A percentile compares a stretch with the other conserved stretches of the same genome.
Conservation (phyloP, 208 protist species). For the Trypanosoma mega region DNA sequence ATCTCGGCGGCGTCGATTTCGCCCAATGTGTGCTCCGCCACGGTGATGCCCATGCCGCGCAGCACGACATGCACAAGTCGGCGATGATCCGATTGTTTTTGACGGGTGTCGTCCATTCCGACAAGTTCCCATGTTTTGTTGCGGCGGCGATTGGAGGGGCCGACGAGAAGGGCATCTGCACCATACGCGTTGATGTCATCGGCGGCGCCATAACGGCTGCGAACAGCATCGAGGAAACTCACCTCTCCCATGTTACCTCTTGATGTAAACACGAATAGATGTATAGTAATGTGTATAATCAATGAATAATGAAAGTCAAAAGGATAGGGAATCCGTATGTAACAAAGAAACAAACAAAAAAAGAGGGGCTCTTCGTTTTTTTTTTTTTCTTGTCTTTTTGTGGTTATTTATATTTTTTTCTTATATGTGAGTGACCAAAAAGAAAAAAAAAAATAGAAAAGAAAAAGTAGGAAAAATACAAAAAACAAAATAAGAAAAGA, state of each 20-base stretch:
- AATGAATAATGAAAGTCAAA: no score
- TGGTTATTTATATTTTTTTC: neutral
- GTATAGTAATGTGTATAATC: no score
- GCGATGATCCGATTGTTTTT: conserved; percentile 59
- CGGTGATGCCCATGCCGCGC: conserved; percentile 49
- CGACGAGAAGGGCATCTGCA: conserved; percentile 50
- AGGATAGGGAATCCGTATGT: no score
- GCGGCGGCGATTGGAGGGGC: conserved; percentile 20
- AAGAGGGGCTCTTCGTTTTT: conserved; percentile 4
- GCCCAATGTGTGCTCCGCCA: conserved; percentile 37
- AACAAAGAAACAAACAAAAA: no score
- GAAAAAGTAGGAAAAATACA: neutral
- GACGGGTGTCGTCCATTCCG: conserved; percentile 68
- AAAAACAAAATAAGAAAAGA: conserved; percentile 22
- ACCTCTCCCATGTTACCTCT: no score
- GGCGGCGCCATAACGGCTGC: conserved; percentile 68
- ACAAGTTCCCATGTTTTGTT: conserved; percentile 86
- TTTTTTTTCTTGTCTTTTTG: neutral
- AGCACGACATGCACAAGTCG: conserved; percentile 67
- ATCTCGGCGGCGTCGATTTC: conserved; percentile 49
- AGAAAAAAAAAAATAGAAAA: conserved; percentile 10
- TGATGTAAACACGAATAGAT: no score
- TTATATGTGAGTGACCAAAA: neutral
- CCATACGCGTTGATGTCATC: conserved; percentile 49
- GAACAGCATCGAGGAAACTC: conserved; percentile 82